Evolutionary conservation across 208 protist genomes (phyloP).

Genomic region (Blechomonas ayalai): DNA sequence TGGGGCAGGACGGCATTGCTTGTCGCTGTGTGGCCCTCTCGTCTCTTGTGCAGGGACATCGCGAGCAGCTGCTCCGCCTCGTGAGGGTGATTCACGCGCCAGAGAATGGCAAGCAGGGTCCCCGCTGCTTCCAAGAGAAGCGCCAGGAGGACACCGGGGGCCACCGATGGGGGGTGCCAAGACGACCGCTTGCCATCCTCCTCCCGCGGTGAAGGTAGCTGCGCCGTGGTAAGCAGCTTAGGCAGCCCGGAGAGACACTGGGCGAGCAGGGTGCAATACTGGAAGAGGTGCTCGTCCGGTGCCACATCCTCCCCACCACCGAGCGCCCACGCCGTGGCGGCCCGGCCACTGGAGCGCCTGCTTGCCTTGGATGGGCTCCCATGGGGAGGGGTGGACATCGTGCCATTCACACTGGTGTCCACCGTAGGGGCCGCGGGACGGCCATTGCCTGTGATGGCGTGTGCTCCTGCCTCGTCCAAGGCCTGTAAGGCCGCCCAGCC

Average conservation of each 20-base stretch:
- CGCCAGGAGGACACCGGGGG: constrained; percentile 28
- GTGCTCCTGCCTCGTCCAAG: no score
- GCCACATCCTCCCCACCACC: constrained; percentile 6
- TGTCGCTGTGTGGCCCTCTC: constrained; percentile 21
- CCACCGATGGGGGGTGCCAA: constrained; percentile 20
- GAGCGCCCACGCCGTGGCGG: no score
- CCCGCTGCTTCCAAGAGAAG: constrained; percentile 40
- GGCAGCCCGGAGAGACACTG: constrained; percentile 66
- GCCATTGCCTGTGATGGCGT: no score
- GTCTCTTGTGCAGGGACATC: constrained; percentile 9
- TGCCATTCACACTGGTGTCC: no score
- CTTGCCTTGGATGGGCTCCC: no score
- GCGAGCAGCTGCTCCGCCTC: constrained; percentile 52
- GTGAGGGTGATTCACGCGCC: constrained; percentile 59
- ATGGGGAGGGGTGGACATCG: no score
- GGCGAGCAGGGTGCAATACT: constrained; percentile 51
- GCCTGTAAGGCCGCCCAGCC: no score
- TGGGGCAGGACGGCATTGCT: constrained; percentile 61
- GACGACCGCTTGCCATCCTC: not conserved
- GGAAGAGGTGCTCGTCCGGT: constrained; percentile 55
- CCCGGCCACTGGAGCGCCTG: no score
- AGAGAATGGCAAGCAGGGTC: constrained; percentile 59
- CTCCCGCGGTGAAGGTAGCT: constrained; percentile 7
- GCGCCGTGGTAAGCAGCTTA: constrained; percentile 28
- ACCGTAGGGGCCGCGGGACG: no score